Evolutionary conservation across 371 early-diverging fungal genomes (phyloP).

Genomic region (Mucor mucedo): DNA sequence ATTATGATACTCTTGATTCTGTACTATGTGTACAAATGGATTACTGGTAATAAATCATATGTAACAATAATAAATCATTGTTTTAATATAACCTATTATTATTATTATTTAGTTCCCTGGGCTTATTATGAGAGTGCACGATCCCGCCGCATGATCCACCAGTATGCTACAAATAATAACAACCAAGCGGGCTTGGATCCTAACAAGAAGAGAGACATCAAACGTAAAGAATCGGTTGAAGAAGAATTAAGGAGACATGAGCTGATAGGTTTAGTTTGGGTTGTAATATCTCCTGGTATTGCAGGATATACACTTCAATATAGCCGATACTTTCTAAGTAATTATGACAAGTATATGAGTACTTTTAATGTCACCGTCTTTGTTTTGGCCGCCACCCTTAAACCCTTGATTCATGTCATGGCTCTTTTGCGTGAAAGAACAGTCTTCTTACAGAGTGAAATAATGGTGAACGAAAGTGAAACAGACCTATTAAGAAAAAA

Average conservation of each 20-base stretch:
- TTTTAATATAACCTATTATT: background rate
- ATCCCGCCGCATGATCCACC: constrained; percentile 53
- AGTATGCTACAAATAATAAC: constrained; percentile 14
- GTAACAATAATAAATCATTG: background rate
- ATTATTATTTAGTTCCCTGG: constrained; percentile 63
- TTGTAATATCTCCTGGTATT: constrained; percentile 61
- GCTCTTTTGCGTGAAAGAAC: constrained; percentile 58
- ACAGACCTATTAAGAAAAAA: constrained; percentile 51
- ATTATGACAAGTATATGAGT: constrained; percentile 61
- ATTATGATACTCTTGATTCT: constrained; percentile 63
- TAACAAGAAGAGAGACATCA: constrained; percentile 5
- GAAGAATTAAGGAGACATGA: constrained; percentile 61
- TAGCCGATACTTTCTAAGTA: constrained; percentile 59
- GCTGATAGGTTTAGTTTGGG: constrained; percentile 56
- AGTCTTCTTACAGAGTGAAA: constrained; percentile 55
- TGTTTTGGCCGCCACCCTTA: constrained; percentile 63
- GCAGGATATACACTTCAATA: constrained; percentile 65
- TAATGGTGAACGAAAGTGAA: constrained; percentile 49
- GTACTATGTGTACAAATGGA: constrained; percentile 71
- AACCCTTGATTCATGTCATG: constrained; percentile 57
- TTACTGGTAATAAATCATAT: constrained; percentile 58
- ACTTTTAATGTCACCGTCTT: constrained; percentile 66
- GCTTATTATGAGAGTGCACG: constrained; percentile 70
- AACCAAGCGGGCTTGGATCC: constrained; percentile 8
- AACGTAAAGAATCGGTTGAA: constrained; percentile 25